phyloP scores from a whole-genome alignment of 1,284 basidiomycete genomes.

The Cystobasidium slooffiae region DNA sequence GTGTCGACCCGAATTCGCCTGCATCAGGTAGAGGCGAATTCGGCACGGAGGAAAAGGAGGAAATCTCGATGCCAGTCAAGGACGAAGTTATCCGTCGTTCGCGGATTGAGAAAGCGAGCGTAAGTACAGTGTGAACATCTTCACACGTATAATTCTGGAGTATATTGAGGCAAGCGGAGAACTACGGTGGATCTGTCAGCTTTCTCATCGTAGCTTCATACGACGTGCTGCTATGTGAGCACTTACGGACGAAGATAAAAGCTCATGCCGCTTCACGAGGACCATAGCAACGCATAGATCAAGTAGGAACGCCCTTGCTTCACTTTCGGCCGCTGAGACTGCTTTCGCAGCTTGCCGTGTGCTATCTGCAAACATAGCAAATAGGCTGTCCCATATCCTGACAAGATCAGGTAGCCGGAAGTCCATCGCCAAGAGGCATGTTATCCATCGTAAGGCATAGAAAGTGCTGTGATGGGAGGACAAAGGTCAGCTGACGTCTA shows the following conservation, averaged over 20 bases:
- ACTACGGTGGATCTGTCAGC: constrained; percentile 3
- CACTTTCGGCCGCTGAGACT: constrained; percentile 17
- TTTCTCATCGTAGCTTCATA: not conserved
- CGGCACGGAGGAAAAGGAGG: constrained; percentile 33
- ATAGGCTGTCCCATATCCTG: constrained; percentile 38
- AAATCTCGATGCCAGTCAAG: constrained; percentile 36
- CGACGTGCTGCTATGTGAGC: not conserved
- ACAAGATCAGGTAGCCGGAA: constrained; percentile 41
- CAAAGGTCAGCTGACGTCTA: not conserved
- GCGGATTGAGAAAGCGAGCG: constrained; percentile 36
- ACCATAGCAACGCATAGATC: constrained; percentile 42
- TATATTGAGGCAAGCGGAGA: constrained; percentile 27
- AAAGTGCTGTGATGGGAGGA: constrained; percentile 25
- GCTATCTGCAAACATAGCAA: constrained; percentile 34
- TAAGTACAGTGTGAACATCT: constrained; percentile 29
- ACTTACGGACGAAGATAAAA: constrained; percentile 31
- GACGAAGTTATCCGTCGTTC: constrained; percentile 32
- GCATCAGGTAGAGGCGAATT: constrained; percentile 24
- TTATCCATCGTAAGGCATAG: constrained; percentile 43
- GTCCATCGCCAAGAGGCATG: constrained; percentile 36
- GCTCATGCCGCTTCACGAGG: constrained; percentile 29
- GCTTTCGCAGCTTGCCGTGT: constrained; percentile 28
- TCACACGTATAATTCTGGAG: constrained; percentile 39
- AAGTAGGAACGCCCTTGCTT: constrained; percentile 29
- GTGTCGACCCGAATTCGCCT: constrained; percentile 3